These are phyloP conservation scores for Nasturtium officinale DNA, from an alignment of 345 rosid species.

Conservation along the genomic window DNA sequence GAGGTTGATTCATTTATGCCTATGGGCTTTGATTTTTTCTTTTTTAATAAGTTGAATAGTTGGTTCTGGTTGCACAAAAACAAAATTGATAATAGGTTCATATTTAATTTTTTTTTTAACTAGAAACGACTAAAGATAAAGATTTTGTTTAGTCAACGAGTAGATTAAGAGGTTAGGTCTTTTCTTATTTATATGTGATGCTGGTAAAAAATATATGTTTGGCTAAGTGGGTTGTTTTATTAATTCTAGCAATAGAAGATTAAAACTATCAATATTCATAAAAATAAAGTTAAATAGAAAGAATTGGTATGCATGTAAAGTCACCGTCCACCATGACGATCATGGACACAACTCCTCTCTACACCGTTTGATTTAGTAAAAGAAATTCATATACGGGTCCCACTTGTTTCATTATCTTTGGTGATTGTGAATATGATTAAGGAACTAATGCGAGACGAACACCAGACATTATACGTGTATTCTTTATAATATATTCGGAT, in stretches of 20 bases:
- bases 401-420: conserved; percentile 19
- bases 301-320: conserved; percentile 42
- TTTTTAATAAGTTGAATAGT: neutral
- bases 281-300: conserved; percentile 20
- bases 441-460: conserved; percentile 27
- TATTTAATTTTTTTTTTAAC: neutral
- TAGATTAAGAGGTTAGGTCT: neutral
- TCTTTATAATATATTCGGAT: conserved; percentile 3
- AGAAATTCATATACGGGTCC: conserved; percentile 41
- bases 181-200: neutral
- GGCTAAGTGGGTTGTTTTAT: neutral
- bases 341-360: conserved; percentile 51
- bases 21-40: neutral
- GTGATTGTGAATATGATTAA: conserved; percentile 38
- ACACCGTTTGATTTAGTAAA: conserved; percentile 43
- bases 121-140: neutral
- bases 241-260: neutral
- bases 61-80: neutral
- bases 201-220: conserved; percentile 5
- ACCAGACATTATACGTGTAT: conserved; percentile 23
- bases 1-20: neutral
- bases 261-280: neutral
- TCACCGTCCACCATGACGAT: conserved; percentile 45
- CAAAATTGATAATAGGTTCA: too few relatives aligned
- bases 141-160: conserved; percentile 25